A percentile compares a stretch with the other conserved stretches of the same genome.
These are phyloP conservation scores for Chlorella sp. DNA, from an alignment of 139 green algal genomes.

Conservation along the genomic window DNA sequence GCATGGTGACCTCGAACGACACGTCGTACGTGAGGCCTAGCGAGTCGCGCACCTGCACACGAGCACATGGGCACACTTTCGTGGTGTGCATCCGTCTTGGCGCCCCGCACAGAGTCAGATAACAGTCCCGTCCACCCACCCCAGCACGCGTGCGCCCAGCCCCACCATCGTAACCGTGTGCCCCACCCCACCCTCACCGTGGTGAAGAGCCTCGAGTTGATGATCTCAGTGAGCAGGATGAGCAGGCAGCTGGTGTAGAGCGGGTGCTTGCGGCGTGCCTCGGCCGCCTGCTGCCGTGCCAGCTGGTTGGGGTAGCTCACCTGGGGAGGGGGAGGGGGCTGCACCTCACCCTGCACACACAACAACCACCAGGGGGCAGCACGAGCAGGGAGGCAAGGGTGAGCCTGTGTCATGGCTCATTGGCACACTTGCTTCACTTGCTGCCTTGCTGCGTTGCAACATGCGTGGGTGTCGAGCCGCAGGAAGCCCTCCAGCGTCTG, in stretches of 20 bases:
- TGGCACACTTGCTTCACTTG: too few relatives aligned
- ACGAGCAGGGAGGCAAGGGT: not conserved
- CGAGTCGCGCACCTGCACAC: conserved; percentile 71
- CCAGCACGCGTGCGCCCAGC: too few relatives aligned
- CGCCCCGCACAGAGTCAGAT: too few relatives aligned
- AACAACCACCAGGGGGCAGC: not conserved
- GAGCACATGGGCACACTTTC: too few relatives aligned
- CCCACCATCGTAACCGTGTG: too few relatives aligned
- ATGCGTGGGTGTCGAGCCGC: too few relatives aligned
- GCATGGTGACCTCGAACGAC: conserved; percentile 83
- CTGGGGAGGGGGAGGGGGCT: conserved; percentile 1
- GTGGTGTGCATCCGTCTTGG: too few relatives aligned
- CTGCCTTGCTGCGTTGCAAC: not conserved
- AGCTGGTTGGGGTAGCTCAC: not conserved
- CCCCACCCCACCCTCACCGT: conserved; percentile 75
- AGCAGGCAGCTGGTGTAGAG: conserved; percentile 66
- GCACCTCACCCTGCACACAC: not conserved
- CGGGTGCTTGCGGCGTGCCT: conserved; percentile 59
- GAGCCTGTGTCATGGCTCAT: too few relatives aligned
- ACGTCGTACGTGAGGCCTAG: conserved; percentile 98
- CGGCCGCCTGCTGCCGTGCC: not conserved
- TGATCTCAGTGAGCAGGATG: conserved; percentile 83
- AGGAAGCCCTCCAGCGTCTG: too few relatives aligned
- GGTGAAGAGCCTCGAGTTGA: conserved; percentile 95
- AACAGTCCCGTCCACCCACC: too few relatives aligned